Base-by-base conservation (phyloP, 2,329 filamentous ascomycete genomes). In the Penicillium sp. region DNA sequence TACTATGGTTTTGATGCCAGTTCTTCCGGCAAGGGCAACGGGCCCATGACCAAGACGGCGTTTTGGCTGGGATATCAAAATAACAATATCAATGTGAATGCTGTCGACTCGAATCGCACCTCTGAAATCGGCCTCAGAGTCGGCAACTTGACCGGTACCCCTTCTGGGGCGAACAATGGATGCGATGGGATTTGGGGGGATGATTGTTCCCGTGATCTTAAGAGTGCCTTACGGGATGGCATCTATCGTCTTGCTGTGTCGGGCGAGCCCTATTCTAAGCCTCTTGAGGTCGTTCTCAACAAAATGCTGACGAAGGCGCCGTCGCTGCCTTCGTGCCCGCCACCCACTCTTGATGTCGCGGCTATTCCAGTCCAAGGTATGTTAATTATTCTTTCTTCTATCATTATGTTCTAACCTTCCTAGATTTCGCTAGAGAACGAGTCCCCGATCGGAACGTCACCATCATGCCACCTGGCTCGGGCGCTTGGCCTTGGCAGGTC, bases 111-210 rank as follows among this genome's bases (percentile, higher is more conserved):
- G 6, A 76, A 76, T 56, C 69, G 70, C 42, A 76, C 74, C 3
- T 73, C 71, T 7, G 74, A 76, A 40, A 54, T 75, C 25, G 73
- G 67, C 7, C 57, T 76, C 40, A 73, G 73, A 12, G 62, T 76
- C 17, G 73, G 73, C 0, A 76, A 76, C 50, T 27, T 75, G 23
- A 73, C 71, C 3, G 73, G 70, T n/a, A 70, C 65, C 13, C 71
- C 72, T 4, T 67, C 65, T 4, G 72, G 73, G 2, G 48, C 42
- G 6, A 74, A 71, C 46, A 75, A 76, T 63, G 73, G 72, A 41
- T 76, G 74, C 49, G 71, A 76, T 55, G 69, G 71, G 13, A 69
- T 76, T 33, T 76, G 73, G 74, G 72, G 73, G 1, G 35, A 61
- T 5, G 50, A 60, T 25, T 76, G 74, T 58, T 73, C 73, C 2